Percentiles rank a stretch among this genome's conserved stretches.
These are phyloP conservation scores for Metschnikowia gruessii DNA, from an alignment of 805 yeast genomes.

Conservation along the genomic window DNA sequence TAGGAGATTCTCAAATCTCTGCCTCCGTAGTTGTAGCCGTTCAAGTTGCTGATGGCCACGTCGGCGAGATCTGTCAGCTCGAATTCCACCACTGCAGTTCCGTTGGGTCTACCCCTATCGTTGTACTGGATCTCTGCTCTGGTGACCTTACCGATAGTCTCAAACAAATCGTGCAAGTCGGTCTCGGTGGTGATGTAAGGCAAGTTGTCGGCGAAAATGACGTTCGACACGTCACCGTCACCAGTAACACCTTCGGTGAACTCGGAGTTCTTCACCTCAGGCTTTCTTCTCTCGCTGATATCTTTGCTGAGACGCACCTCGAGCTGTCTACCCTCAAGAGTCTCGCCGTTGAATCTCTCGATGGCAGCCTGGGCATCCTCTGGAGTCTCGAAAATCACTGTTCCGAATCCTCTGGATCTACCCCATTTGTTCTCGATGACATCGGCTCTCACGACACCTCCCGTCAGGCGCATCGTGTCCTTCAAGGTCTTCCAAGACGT, in stretches of 20 bases:
- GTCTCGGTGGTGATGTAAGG: conserved; percentile 88
- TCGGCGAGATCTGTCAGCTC: conserved; percentile 65
- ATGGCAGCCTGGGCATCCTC: conserved; percentile 75
- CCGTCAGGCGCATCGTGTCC: conserved; percentile 76
- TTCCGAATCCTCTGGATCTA: conserved; percentile 83
- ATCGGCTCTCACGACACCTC: conserved; percentile 80
- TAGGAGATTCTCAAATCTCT: conserved; percentile 67
- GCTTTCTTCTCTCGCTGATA: conserved; percentile 16
- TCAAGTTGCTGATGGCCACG: conserved; percentile 67
- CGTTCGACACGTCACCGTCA: conserved; percentile 48
- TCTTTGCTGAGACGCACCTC: conserved; percentile 73
- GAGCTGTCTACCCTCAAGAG: conserved; percentile 69
- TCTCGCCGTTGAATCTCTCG: conserved; percentile 63
- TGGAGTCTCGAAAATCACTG: conserved; percentile 62
- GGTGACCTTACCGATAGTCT: conserved; percentile 71
- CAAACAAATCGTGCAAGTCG: conserved; percentile 82
- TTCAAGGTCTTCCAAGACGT: conserved; percentile 80
- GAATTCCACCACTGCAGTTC: conserved; percentile 83
- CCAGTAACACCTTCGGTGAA: conserved; percentile 68
- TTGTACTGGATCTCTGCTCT: conserved; percentile 71
- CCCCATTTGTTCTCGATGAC: conserved; percentile 64
- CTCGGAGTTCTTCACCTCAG: conserved; percentile 40
- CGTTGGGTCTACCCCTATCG: conserved; percentile 65
- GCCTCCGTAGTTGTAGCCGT: conserved; percentile 82
- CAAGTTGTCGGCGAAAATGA: conserved; percentile 68